These are phyloP conservation scores for Hericium alpestre DNA, from an alignment of 768 basidiomycete genomes.

Conservation along the genomic window DNA sequence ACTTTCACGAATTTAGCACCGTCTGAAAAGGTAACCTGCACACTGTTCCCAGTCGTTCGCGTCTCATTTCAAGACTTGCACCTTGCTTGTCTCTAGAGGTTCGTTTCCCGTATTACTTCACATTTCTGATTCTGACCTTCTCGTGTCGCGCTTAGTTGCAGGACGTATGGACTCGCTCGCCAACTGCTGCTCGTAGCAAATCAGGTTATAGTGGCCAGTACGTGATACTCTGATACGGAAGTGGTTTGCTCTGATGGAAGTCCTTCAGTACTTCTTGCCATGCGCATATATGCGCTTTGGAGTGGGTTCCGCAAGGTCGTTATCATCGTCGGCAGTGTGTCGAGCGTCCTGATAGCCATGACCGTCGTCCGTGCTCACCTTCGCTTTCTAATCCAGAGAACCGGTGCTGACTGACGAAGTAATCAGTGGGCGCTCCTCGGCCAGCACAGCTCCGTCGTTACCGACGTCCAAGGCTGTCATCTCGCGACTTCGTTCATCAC, in stretches of 20 bases:
- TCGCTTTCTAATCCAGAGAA: background rate
- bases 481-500: conserved; percentile 8
- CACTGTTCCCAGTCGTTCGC: too few species aligned
- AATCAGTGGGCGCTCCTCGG: conserved; percentile 35
- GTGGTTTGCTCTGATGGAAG: background rate
- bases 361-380: conserved; percentile 24
- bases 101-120: background rate
- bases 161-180: conserved; percentile 26
- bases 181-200: conserved; percentile 32
- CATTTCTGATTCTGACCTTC: background rate
- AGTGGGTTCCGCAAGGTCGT: conserved; percentile 28
- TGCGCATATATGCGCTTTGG: conserved; percentile 44
- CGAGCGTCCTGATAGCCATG: conserved; percentile 20
- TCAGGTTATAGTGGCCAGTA: conserved; percentile 37
- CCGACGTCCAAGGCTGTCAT: conserved; percentile 14
- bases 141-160: conserved; percentile 25
- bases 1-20: conserved; percentile 11
- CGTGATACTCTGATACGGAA: conserved; percentile 12
- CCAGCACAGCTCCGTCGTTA: conserved; percentile 15
- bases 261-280: conserved; percentile 29
- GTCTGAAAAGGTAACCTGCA: conserved; percentile 9
- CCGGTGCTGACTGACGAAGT: background rate
- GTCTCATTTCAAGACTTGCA: too few species aligned
- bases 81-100: conserved; percentile 10
- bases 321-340: conserved; percentile 25